Base-by-base conservation (phyloP, 805 yeast genomes). In the Trichomonascus vanleenenianus region DNA sequence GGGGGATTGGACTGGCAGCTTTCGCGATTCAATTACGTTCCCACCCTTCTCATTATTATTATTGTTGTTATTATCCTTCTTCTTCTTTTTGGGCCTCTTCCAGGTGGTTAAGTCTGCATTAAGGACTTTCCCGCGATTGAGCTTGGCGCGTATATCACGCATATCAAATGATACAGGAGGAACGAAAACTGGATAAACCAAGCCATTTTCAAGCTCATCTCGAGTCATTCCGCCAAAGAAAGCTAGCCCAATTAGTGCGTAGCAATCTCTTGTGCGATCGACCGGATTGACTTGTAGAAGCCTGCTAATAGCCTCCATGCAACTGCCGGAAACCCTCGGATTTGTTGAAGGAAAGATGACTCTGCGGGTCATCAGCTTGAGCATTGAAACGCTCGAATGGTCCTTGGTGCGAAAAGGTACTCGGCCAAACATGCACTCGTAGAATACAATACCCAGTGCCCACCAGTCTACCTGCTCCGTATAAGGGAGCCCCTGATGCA, bases 371-470 rank as follows among this genome's bases (percentile, higher is more conserved):
- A 43, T 45, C n/a, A 34, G 32, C 31, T 30, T 30, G 18, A 53
- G 43, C 45, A 49, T 50, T 12, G 42, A 47, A 14, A 35, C 22
- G 8, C 27, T 22, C 8, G 27, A 22, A 14, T 39, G 41, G 1
- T 39, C 41, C 1, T 50, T 27, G 3, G 43, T 33, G 20, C 46
- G 39, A 31, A 59, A 60, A 10, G 64, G 64, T 9, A 55, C 50
- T 8, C 36, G 27, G 1, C 59, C 59, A 41, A 57, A 57, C 3
- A 57, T 39, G 47, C 60, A 56, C 39, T 61, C 65, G 43, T 58
- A 61, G 40, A 61, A 45, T 16, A 60, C 61, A 2, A 61, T 54
- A 8, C 65, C 65, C n/a, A 61, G 47, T 1, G 64, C 51, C 65
- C 65, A 61, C 63, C 64, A 58, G 44, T 61, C 65, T 3, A 60